Base-by-base conservation (phyloP, 2,329 filamentous ascomycete genomes). In the Curvularia sp. region DNA sequence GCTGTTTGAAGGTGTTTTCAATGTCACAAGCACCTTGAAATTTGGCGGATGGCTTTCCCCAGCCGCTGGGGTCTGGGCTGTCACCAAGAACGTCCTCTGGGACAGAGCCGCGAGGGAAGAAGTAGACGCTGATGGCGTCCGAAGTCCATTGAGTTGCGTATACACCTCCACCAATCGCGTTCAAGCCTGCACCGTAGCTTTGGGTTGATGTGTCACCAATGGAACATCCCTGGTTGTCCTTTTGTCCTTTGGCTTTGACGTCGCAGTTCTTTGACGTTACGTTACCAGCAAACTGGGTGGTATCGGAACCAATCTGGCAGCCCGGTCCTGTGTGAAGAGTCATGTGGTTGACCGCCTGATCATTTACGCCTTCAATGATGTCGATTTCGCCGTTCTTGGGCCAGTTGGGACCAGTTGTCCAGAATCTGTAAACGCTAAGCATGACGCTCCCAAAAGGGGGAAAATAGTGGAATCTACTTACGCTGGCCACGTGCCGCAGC, bases 1-100 rank as follows among this genome's bases (percentile, higher is more conserved):
- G 85, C 59, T 89, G 78, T 59, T 80, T 80, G 80, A 97, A 96
- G 76, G 89, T 84, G 1, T 78, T 64, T 60, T 88, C 81, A 63
- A 96, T 89, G 67, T 93, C 80, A 78, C 94, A 97, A 8, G 58
- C 67, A 55, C 87, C 85, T 4, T 81, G 78, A 77, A 96, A 97
- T 33, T 81, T 82, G 9, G 90, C 91, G 1, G 84, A 74, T 0
- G 93, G 91, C 0, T 75, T 79, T 12, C 87, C 88, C 89, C 93
- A 96, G n/a, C 70, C 76, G 2, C 79, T 74, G 0, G 92, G 89
- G 63, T 91, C 79, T 0, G 92, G 91, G 5, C 68, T 80, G 22
- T 83, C 85, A 18, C 81, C 75, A 2, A 77, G 71, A 60, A 92
- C 86, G 74, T 93, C 88, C 3, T 76, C 68, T 1, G 91, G 91